A percentile compares a stretch with the other conserved stretches of the same genome.
Evolutionary conservation across 441 rosid species (phyloP).

Genomic region (Gossypium lobatum): DNA sequence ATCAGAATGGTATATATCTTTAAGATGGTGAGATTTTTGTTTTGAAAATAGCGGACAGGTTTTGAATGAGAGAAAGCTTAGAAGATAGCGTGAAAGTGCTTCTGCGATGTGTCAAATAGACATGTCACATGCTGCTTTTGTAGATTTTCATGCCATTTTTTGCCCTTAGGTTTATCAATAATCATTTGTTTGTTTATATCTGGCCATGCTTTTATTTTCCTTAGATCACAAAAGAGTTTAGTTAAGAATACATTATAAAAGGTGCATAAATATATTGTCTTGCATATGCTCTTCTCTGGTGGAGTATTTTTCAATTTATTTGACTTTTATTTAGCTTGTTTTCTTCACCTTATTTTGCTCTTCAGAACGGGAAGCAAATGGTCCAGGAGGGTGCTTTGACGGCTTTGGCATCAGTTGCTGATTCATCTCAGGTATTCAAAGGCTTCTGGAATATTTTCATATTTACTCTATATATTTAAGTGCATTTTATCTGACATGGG

Average conservation of each 20-base stretch:
- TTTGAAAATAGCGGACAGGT: background rate
- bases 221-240: background rate
- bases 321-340: background rate
- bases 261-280: background rate
- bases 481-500: slow-evolving; percentile 14
- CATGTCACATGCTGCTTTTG: background rate
- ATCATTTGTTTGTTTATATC: background rate
- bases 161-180: background rate
- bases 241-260: background rate
- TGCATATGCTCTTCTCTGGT: background rate
- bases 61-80: background rate
- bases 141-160: background rate
- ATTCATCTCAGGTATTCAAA: slow-evolving; percentile 30
- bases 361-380: slow-evolving; percentile 43
- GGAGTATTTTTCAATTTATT: background rate
- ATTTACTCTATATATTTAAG: background rate
- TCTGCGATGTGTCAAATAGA: background rate
- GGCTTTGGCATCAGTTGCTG: slow-evolving; percentile 46
- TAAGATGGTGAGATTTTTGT: background rate
- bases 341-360: slow-evolving; percentile 4
- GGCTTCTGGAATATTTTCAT: background rate
- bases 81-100: background rate
- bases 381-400: slow-evolving; percentile 46
- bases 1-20: background rate
- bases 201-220: background rate